Evolutionary conservation across 768 basidiomycete species (phyloP).

Genomic region (Tylopilus vinaceipallidus): DNA sequence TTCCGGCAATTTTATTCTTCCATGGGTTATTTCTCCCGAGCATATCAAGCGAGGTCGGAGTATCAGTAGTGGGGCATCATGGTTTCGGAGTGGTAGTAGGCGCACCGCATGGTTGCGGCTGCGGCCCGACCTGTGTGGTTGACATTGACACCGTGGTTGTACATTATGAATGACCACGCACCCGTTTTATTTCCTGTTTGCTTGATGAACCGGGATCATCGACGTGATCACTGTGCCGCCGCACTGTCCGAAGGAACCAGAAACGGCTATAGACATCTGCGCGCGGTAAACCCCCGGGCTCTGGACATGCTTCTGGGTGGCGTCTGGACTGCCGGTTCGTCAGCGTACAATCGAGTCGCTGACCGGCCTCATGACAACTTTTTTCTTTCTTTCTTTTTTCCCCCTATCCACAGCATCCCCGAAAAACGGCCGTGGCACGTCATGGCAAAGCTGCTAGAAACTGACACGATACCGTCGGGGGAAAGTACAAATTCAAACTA

Average conservation of each 20-base stretch:
- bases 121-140: slow-evolving; percentile 9
- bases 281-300: slow-evolving; percentile 12
- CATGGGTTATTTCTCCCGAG: slow-evolving; percentile 13
- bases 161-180: slow-evolving; percentile 3
- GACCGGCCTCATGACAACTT: too few relatives aligned
- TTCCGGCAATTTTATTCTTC: not conserved
- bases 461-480: not conserved
- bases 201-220: slow-evolving; percentile 13
- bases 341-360: too few relatives aligned
- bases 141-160: slow-evolving; percentile 7
- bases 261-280: not conserved
- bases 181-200: not conserved
- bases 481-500: slow-evolving; percentile 2
- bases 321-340: too few relatives aligned
- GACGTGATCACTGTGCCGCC: slow-evolving; percentile 5
- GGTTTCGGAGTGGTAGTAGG: too few relatives aligned
- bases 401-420: too few relatives aligned
- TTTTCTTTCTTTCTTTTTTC: too few relatives aligned
- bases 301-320: not conserved
- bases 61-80: too few relatives aligned
- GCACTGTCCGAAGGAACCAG: not conserved
- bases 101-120: not conserved
- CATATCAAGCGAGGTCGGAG: too few relatives aligned
- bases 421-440: too few relatives aligned
- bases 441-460: too few relatives aligned